Conservation (phyloP, 169 alveolate species). For the Plasmodium berghei region DNA sequence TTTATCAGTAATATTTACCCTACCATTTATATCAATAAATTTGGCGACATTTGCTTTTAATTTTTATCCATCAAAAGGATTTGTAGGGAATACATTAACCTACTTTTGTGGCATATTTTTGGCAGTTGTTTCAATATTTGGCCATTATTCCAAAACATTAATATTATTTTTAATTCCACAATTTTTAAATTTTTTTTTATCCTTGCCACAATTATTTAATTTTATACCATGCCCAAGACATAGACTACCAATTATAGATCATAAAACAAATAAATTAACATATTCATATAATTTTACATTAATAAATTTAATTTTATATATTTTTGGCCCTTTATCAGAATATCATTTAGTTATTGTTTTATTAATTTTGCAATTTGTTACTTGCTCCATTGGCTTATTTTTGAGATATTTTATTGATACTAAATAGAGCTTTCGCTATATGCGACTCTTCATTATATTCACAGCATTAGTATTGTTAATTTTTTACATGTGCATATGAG, state of each 20-base stretch:
- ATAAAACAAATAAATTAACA: constrained; percentile 86
- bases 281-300: constrained; percentile 90
- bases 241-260: constrained; percentile 90
- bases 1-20: constrained; percentile 86
- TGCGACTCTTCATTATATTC: neutral
- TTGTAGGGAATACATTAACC: constrained; percentile 95
- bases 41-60: constrained; percentile 89
- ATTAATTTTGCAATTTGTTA: constrained; percentile 86
- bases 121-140: constrained; percentile 94
- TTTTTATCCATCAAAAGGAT: constrained; percentile 93
- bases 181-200: constrained; percentile 90
- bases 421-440: constrained; percentile 1
- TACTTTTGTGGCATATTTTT: constrained; percentile 95
- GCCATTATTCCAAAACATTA: constrained; percentile 93
- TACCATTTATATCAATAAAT: constrained; percentile 90
- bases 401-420: constrained; percentile 84
- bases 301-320: constrained; percentile 88
- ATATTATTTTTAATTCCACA: constrained; percentile 93
- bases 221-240: constrained; percentile 93
- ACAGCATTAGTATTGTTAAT: too few species aligned
- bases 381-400: constrained; percentile 87
- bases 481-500: too few species aligned
- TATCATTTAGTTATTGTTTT: constrained; percentile 86
- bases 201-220: constrained; percentile 92
- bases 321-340: constrained; percentile 93